Evolutionary conservation across 805 yeast species (phyloP).

Genomic region (Diddensiella santjacobensis): DNA sequence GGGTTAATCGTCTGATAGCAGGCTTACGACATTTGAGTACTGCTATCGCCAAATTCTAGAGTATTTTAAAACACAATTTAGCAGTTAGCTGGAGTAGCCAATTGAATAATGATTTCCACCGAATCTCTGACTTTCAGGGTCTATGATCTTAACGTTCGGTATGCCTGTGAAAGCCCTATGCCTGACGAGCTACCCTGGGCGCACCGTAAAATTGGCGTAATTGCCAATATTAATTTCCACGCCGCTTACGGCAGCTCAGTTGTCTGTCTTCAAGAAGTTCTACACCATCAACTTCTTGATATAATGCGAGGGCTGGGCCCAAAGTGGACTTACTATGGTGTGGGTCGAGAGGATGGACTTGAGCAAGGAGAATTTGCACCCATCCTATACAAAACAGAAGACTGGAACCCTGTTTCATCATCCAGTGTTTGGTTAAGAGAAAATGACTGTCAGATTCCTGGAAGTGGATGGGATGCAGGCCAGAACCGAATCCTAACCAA

Average conservation of each 20-base stretch:
- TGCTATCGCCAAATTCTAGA: neutral
- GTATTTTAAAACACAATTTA: neutral
- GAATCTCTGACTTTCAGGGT: slow-evolving; percentile 6
- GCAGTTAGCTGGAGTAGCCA: neutral
- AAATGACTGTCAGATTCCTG: slow-evolving; percentile 46
- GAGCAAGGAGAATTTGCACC: slow-evolving; percentile 49
- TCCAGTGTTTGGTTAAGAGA: slow-evolving; percentile 49
- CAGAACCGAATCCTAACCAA: slow-evolving; percentile 38
- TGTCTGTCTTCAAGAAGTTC: slow-evolving; percentile 46
- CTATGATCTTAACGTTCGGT: slow-evolving; percentile 20
- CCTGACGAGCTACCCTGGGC: slow-evolving; percentile 45
- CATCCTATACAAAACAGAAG: slow-evolving; percentile 37
- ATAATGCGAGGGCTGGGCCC: slow-evolving; percentile 33
- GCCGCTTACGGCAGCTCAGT: slow-evolving; percentile 34
- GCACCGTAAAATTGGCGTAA: slow-evolving; percentile 37
- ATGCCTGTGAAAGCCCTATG: slow-evolving; percentile 16
- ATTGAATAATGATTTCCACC: neutral
- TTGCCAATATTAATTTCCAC: slow-evolving; percentile 39
- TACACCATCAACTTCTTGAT: slow-evolving; percentile 44
- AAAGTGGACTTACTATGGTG: slow-evolving; percentile 44
- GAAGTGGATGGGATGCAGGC: slow-evolving; percentile 47
- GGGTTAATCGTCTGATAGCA: no score
- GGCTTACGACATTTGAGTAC: neutral
- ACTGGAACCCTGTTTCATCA: slow-evolving; percentile 39
- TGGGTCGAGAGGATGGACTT: slow-evolving; percentile 50